phyloP scores from a whole-genome alignment of 495 filamentous ascomycete species.

The Aspergillus conjunctus region DNA sequence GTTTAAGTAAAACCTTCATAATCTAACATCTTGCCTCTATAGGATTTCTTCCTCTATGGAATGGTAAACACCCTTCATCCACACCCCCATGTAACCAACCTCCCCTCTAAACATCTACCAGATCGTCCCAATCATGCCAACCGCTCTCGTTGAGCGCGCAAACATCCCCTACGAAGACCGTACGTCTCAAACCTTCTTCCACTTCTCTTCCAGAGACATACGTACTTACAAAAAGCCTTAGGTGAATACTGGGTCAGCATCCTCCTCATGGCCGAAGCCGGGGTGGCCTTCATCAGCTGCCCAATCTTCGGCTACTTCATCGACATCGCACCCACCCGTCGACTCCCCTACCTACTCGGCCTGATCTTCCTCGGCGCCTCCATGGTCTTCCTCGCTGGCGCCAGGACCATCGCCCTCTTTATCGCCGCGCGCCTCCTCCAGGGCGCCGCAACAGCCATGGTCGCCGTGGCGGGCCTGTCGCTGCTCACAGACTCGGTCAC shows the following conservation, averaged over 20 bases:
- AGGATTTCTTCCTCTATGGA: slow-evolving; percentile 50
- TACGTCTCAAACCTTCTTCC: slow-evolving; percentile 53
- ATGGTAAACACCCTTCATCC: slow-evolving; percentile 26
- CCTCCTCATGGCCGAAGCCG: slow-evolving; percentile 63
- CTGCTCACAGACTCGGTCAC: slow-evolving; percentile 62
- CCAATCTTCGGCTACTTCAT: slow-evolving; percentile 59
- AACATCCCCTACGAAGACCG: slow-evolving; percentile 53
- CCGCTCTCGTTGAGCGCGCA: slow-evolving; percentile 57
- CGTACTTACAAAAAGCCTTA: slow-evolving; percentile 7
- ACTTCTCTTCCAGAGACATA: not conserved
- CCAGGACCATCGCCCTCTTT: slow-evolving; percentile 53
- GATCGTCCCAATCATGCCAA: slow-evolving; percentile 66
- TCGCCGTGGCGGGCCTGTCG: slow-evolving; percentile 65
- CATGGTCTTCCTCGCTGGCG: slow-evolving; percentile 59
- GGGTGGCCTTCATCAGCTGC: slow-evolving; percentile 57
- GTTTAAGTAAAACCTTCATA: not conserved
- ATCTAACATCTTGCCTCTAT: slow-evolving; percentile 3
- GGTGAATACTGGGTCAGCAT: slow-evolving; percentile 41
- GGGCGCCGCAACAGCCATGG: slow-evolving; percentile 61
- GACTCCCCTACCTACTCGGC: slow-evolving; percentile 60
- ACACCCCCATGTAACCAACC: not conserved
- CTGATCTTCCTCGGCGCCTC: slow-evolving; percentile 56
- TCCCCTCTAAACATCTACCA: slow-evolving; percentile 2
- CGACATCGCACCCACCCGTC: slow-evolving; percentile 48
- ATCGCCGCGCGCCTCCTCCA: slow-evolving; percentile 61